Base-by-base conservation (phyloP, 164 flowering plant species). In the Cinnamomum chago region DNA sequence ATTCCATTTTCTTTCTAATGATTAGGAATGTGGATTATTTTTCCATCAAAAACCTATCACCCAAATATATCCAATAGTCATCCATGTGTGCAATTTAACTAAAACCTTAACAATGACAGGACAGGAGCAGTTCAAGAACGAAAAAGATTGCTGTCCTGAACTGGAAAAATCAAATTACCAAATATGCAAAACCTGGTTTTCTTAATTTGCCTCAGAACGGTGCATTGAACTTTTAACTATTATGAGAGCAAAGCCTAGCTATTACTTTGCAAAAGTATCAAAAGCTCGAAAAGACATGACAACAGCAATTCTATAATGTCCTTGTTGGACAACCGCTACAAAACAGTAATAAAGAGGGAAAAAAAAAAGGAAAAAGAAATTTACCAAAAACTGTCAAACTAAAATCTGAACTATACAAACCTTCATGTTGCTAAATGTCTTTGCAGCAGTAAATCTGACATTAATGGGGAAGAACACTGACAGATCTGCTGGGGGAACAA, bases 381-480 rank as follows among this genome's bases (percentile, higher is more conserved):
- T 50, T 12, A 50, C 24, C n/a, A 47, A 64, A 62, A 55, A 18
- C n/a, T 55, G 20, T 47, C n/a, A 14, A 14, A 67, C 69, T 27
- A 27, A 30, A 66, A 77, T 50, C 50, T 20, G 15, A 24, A 51
- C 60, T 14, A 15, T 5, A 82, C 87, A 82, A 70, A 95, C 99
- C 97, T 90, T 91, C 52, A 94, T 65, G 72, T 87, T 93, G 79
- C 98, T 92, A 84, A 89, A 95, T 58, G 99, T 95, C 68, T 78
- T 91, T 24, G 94, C 81, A 15, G 99, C 92, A 66, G 90, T 80
- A 81, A 96, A 96, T 70, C 87, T 81, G 60, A 94, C 92, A 68
- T 94, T 89, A 62, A 96, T 96, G 50, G 99, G 99, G 81, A 94
- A 96, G 80, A 94, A 94, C 20, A 70, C 88, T 4, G 97, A 88